These are phyloP conservation scores for Moelleriella libera DNA, from an alignment of 2,329 filamentous ascomycete genomes.

Conservation along the genomic window DNA sequence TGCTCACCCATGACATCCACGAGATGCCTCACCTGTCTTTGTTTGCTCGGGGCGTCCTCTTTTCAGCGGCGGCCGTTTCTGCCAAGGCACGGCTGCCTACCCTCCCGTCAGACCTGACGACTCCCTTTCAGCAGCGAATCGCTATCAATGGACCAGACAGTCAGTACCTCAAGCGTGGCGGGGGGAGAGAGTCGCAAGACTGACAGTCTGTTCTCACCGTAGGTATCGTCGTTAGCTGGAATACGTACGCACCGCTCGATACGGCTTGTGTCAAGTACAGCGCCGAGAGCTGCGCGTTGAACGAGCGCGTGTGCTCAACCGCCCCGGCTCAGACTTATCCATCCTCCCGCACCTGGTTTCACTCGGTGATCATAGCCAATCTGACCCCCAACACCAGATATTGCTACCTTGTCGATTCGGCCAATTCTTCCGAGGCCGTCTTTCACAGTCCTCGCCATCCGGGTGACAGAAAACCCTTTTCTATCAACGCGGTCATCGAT, in stretches of 20 bases:
- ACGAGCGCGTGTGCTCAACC: constrained; percentile 26
- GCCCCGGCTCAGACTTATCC: constrained; percentile 30
- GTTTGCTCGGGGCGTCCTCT: not conserved
- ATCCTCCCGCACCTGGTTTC: constrained; percentile 38
- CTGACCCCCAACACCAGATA: constrained; percentile 39
- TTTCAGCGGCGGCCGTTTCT: constrained; percentile 1
- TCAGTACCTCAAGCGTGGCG: constrained; percentile 12
- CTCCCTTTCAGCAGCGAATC: constrained; percentile 38
- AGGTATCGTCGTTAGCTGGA: constrained; percentile 42
- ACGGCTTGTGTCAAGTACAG: constrained; percentile 38
- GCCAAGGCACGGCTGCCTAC: constrained; percentile 23
- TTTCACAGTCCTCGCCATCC: constrained; percentile 38
- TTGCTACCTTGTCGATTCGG: constrained; percentile 44
- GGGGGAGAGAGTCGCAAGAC: not conserved
- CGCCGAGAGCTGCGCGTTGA: constrained; percentile 22
- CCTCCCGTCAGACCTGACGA: constrained; percentile 33
- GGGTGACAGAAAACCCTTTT: constrained; percentile 40
- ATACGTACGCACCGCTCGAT: constrained; percentile 33
- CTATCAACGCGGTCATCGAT: constrained; percentile 33
- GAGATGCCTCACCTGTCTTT: not conserved
- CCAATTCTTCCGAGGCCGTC: constrained; percentile 36
- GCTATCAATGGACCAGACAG: constrained; percentile 33
- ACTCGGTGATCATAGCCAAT: constrained; percentile 29
- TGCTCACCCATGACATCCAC: not conserved
- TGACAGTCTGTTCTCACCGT: not conserved